A percentile compares a stretch with the other conserved stretches of the same genome.
Evolutionary conservation across 345 rosid species (phyloP).

Genomic region (Citrus mangshanensis): DNA sequence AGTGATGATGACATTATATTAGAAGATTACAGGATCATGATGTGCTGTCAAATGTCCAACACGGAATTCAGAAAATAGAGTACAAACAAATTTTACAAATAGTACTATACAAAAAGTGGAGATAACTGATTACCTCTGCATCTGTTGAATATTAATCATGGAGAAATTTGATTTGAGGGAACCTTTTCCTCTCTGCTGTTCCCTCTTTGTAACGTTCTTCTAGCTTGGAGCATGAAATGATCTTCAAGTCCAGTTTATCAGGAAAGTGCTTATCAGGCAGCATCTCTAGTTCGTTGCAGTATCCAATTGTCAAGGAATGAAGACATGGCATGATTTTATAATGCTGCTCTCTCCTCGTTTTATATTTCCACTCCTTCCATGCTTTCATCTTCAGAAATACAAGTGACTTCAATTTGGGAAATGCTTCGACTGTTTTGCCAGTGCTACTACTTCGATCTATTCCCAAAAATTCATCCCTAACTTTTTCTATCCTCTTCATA

Average conservation of each 20-base stretch:
- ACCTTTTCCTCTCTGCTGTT: not conserved
- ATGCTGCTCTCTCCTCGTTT: not conserved
- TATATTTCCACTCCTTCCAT: not conserved
- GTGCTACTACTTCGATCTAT: not conserved
- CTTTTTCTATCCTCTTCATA: not conserved
- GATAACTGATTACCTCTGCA: too few species aligned
- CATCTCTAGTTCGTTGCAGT: not conserved
- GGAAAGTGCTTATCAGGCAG: not conserved
- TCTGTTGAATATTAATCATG: too few species aligned
- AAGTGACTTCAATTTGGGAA: not conserved
- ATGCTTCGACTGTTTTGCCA: fast-evolving
- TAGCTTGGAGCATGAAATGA: not conserved
- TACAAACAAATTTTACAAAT: not conserved
- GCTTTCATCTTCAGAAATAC: not conserved
- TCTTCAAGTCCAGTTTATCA: not conserved
- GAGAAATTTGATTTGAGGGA: not conserved
- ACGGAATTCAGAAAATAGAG: too few species aligned
- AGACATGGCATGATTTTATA: not conserved
- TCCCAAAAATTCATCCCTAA: not conserved
- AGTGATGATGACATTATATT: too few species aligned
- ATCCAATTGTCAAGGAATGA: not conserved
- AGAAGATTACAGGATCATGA: too few species aligned
- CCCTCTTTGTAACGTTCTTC: not conserved
- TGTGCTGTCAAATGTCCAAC: not conserved
- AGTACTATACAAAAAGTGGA: not conserved